Evolutionary conservation across 148 eudicot species (phyloP).

Genomic region (Pharnaceum exiguum): DNA sequence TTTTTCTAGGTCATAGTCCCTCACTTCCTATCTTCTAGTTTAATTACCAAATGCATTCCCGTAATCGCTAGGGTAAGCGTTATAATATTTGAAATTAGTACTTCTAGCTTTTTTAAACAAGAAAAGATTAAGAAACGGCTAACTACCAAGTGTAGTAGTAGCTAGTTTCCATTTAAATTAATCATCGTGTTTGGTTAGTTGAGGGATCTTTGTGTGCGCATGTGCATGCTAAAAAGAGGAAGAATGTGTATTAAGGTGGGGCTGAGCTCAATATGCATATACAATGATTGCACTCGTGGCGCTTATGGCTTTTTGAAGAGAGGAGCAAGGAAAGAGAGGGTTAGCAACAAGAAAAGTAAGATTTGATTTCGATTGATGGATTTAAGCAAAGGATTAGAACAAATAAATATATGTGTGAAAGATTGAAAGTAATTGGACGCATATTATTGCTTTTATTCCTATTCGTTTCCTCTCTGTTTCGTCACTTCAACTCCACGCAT

Average conservation of each 20-base stretch:
- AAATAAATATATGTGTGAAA: too few species aligned
- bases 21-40: too few species aligned
- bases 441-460: neutral
- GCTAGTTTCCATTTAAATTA: neutral
- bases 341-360: slow-evolving; percentile 12
- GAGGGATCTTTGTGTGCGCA: slow-evolving; percentile 26
- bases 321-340: neutral
- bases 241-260: slow-evolving; percentile 17
- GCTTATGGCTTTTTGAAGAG: slow-evolving; percentile 5
- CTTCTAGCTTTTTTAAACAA: slow-evolving; percentile 13
- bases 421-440: neutral
- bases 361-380: slow-evolving; percentile 20
- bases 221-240: slow-evolving; percentile 23
- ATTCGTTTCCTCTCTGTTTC: slow-evolving; percentile 6
- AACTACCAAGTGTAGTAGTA: too few species aligned
- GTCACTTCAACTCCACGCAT: slow-evolving; percentile 23
- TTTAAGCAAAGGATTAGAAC: slow-evolving; percentile 20
- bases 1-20: too few species aligned
- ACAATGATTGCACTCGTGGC: slow-evolving; percentile 43
- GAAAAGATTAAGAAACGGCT: neutral
- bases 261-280: neutral
- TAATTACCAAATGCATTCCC: too few species aligned
- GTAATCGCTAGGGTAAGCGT: too few species aligned
- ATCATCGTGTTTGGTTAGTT: too few species aligned
- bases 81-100: too few species aligned